phyloP scores from a whole-genome alignment of 345 rosid genomes.

The Sapria himalayana region DNA sequence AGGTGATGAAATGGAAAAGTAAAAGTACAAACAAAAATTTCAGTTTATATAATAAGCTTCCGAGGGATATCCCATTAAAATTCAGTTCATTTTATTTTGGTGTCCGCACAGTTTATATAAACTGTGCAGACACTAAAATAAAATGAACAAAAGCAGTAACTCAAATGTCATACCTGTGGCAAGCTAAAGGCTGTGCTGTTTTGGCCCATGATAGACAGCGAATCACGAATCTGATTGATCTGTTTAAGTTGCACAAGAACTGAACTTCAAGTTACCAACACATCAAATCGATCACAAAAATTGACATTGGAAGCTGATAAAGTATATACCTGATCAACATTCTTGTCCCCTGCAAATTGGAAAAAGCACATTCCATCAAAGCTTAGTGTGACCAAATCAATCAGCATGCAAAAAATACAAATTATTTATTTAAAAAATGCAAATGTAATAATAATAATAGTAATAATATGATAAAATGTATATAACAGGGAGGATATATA shows the following conservation, averaged over 20 bases:
- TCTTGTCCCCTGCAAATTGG: constrained; percentile 62
- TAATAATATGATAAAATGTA: no score
- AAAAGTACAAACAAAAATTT: no score
- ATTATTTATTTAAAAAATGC: not conserved
- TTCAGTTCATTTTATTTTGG: no score
- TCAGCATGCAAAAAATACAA: constrained; percentile 5
- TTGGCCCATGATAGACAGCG: constrained; percentile 85
- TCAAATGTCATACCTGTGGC: constrained; percentile 94
- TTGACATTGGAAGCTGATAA: constrained; percentile 3
- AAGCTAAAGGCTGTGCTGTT: constrained; percentile 97
- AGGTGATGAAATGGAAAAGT: no score
- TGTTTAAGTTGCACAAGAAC: constrained; percentile 14
- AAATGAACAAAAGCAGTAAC: no score
- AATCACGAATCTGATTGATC: constrained; percentile 91
- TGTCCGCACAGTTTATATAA: no score
- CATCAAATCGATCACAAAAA: no score
- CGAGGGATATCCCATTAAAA: no score
- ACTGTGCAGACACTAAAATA: no score
- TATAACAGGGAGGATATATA: no score
- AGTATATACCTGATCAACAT: constrained; percentile 58
- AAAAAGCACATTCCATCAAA: constrained; percentile 13
- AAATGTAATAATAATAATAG: no score
- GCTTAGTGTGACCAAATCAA: constrained; percentile 5
- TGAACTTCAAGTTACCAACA: not conserved
- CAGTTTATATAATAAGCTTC: no score